Evolutionary conservation across 441 rosid genomes (phyloP), one percentile per base, ranked within the genome.

Genomic region (Omphalea diandra): DNA sequence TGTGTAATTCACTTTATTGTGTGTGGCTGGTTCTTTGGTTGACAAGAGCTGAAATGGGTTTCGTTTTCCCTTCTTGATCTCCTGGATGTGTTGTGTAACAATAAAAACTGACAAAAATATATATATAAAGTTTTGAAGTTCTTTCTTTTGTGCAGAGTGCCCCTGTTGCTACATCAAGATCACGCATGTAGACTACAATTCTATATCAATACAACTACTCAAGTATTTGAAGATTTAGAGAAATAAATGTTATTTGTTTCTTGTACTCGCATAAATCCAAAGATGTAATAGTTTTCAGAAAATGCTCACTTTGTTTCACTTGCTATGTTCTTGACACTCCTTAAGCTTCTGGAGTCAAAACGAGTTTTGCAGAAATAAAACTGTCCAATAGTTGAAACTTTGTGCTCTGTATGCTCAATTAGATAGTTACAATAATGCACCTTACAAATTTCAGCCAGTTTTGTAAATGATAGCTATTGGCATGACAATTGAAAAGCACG

Each of bases 131-230:
- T n/a, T n/a, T n/a, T n/a, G n/a, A n/a, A n/a, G n/a, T n/a, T n/a
- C n/a, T n/a, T n/a, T 52, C 32, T 2, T 55, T 12, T 20, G 3
- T 75, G 83, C 89, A 88, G 93, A 78, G 93, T 46, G 87, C 80
- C 12, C 83, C 86, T 4, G n/a, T 76, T 17, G 67, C n/a, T n/a
- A n/a, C n/a, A 20, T 1, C 85, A 24, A n/a, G n/a, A n/a, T n/a
- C n/a, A n/a, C 88, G 87, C 38, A 82, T 88, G 65, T 86, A 84
- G 83, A 72, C 43, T n/a, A 33, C 47, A 11, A 36, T 17, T 59
- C 46, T 10, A 54, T 32, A 43, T 41, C 14, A 27, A 41, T 1
- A 29, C 12, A 52, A 0, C n/a, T 27, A 35, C 18, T 1, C 27
- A 7, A 12, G 63, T 56, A 41, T 26, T 38, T 5, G n/a, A 9